Conservation (phyloP, 805 yeast species). For the Danielia oregonensis region DNA sequence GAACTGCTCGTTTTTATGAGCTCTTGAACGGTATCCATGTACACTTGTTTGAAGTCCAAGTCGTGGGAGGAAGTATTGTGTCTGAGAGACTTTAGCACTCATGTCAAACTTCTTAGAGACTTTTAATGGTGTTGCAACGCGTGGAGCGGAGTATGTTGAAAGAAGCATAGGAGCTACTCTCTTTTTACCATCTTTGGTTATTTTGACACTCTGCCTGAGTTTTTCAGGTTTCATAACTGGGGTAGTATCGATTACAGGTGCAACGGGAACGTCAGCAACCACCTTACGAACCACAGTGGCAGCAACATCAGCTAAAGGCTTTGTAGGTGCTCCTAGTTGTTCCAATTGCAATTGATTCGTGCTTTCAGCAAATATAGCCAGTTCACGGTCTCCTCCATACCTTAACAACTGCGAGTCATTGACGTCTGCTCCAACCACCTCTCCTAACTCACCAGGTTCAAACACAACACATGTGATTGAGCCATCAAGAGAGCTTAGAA, state of each 20-base stretch:
- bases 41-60: conserved; percentile 64
- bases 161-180: conserved; percentile 69
- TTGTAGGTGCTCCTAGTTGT: not conserved
- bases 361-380: conserved; percentile 83
- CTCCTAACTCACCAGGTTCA: conserved; percentile 61
- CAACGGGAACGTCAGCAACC: no score
- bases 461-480: conserved; percentile 66
- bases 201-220: conserved; percentile 45
- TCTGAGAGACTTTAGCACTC: conserved; percentile 36
- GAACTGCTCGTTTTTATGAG: conserved; percentile 6
- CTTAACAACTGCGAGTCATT: conserved; percentile 69
- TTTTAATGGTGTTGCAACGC: conserved; percentile 12
- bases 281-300: no score
- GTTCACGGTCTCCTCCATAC: conserved; percentile 86
- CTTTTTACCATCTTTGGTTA: conserved; percentile 73
- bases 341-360: conserved; percentile 73
- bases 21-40: conserved; percentile 37
- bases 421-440: conserved; percentile 56
- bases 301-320: not conserved
- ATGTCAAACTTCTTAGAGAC: conserved; percentile 18
- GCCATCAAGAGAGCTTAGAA: conserved; percentile 81
- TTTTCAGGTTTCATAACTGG: conserved; percentile 6
- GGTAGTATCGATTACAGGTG: not conserved
- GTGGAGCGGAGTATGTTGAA: conserved; percentile 38
- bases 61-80: conserved; percentile 54